Base-by-base conservation (phyloP, 495 filamentous ascomycete species). In the Acidiella bohemica region DNA sequence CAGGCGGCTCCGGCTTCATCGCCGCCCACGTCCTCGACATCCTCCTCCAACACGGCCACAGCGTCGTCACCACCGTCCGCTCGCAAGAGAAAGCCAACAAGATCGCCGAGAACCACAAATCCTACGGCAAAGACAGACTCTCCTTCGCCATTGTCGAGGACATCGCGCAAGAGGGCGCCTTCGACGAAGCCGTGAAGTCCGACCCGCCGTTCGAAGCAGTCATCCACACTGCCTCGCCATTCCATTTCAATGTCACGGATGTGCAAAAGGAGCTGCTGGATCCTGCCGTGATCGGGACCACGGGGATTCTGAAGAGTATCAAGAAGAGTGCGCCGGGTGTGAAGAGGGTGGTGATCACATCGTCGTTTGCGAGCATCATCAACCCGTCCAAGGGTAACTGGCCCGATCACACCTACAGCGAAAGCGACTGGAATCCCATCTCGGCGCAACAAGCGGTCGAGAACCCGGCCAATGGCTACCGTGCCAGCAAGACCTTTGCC, bases 251-350 rank as follows among this genome's bases (percentile, higher is more conserved):
- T 41, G 62, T 67, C 46, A 68, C 65, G 16, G 81, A 93, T 54
- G 70, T 80, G 6, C 66, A 84, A 47, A 90, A 75, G 46, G 81
- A 93, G 31, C 71, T 95, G 29, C 58, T 93, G 31, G 81, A 90
- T 47, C 84, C 85, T 0, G 85, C 85, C 0, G 69, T 93, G 45
- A 80, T 78, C 53, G 88, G 88, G 29, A 96, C 87, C 4, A 84
- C 76, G 0, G 73, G 75, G 10, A 75, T 96, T 39, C 62, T 96
- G 31, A 71, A 72, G 44, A 78, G 83, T 11, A 71, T 88, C 55
- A 78, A 81, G 56, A 73, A 74, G 36, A 66, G 70, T 44, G 84
- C 84, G 0, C 84, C 85, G 0, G 59, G 62, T 0, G 85, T 94
- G 27, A 86, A 83, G 61, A 68, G 78, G 39, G 81, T 94, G 9